Evolutionary conservation across 2,329 filamentous ascomycete species (phyloP).

Genomic region (Aspergillus eucalypticola): DNA sequence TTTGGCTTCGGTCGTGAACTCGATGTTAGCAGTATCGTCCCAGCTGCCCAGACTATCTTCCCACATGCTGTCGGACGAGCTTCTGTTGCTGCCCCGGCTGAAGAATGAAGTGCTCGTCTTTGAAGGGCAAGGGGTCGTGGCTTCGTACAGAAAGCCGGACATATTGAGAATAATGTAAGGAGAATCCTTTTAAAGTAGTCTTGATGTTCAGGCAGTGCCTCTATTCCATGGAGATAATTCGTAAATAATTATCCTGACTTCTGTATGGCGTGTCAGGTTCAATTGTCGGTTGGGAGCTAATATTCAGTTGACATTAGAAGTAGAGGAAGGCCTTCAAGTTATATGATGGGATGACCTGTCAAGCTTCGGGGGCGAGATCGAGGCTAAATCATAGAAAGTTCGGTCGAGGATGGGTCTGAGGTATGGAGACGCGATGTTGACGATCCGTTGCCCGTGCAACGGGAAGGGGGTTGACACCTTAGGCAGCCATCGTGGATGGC

Average conservation of each 20-base stretch:
- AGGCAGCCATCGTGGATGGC: slow-evolving; percentile 5
- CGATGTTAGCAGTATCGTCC: slow-evolving; percentile 42
- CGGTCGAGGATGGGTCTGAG: slow-evolving; percentile 2
- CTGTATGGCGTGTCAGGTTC: neutral
- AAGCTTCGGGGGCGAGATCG: neutral
- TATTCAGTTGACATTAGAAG: too few species aligned
- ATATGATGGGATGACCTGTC: neutral
- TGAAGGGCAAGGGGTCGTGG: slow-evolving; percentile 37
- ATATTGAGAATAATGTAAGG: slow-evolving; percentile 1
- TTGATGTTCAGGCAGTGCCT: neutral
- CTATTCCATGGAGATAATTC: neutral
- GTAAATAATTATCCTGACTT: neutral
- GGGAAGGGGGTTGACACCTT: slow-evolving; percentile 3
- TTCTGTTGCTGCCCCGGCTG: slow-evolving; percentile 19
- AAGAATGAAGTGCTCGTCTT: slow-evolving; percentile 24
- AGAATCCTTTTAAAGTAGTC: neutral
- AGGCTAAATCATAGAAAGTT: slow-evolving; percentile 2
- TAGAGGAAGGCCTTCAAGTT: neutral
- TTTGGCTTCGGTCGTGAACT: slow-evolving; percentile 44
- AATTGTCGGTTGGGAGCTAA: neutral
- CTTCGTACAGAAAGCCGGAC: slow-evolving; percentile 28
- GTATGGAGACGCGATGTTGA: slow-evolving; percentile 25
- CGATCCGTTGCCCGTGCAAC: slow-evolving; percentile 24
- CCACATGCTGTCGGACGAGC: slow-evolving; percentile 26
- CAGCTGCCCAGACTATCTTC: slow-evolving; percentile 26